Conservation (phyloP, 495 filamentous ascomycete genomes). For the Neurospora cerealis region DNA sequence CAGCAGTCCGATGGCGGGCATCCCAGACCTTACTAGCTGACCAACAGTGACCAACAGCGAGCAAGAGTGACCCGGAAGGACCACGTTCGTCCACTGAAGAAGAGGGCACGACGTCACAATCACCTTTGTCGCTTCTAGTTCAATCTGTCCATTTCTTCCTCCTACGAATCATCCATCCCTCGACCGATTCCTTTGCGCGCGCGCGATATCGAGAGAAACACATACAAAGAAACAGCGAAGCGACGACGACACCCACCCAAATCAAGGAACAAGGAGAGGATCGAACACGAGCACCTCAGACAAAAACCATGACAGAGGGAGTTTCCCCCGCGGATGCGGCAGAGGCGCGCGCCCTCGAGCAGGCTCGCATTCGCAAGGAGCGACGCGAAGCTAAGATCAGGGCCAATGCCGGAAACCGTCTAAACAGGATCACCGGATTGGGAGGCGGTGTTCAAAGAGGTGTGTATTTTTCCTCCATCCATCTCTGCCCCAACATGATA, state of each 20-base stretch:
- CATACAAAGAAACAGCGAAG: background rate
- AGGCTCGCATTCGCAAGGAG: constrained; percentile 80
- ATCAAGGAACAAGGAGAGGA: background rate
- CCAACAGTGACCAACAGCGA: background rate
- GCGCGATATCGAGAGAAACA: background rate
- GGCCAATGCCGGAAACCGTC: constrained; percentile 64
- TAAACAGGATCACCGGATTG: constrained; percentile 76
- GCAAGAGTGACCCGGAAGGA: background rate
- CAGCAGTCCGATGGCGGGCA: background rate
- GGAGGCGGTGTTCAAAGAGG: constrained; percentile 53
- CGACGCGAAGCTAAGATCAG: constrained; percentile 84
- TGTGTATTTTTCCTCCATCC: constrained; percentile 10
- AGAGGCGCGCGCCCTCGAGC: constrained; percentile 58
- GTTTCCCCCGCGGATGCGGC: constrained; percentile 29
- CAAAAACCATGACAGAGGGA: constrained; percentile 15
- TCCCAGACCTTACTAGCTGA: background rate
- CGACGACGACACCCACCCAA: background rate
- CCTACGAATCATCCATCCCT: background rate
- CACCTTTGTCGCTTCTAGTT: background rate
- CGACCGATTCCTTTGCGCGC: background rate
- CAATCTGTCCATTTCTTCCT: background rate
- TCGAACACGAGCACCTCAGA: background rate
- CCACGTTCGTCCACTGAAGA: background rate
- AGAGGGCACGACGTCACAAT: background rate
- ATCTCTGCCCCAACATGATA: background rate